A percentile compares a stretch with the other conserved stretches of the same genome.
These are phyloP conservation scores for Neophaeococcomyces aloes DNA, from an alignment of 2,329 filamentous ascomycete species.

Conservation along the genomic window DNA sequence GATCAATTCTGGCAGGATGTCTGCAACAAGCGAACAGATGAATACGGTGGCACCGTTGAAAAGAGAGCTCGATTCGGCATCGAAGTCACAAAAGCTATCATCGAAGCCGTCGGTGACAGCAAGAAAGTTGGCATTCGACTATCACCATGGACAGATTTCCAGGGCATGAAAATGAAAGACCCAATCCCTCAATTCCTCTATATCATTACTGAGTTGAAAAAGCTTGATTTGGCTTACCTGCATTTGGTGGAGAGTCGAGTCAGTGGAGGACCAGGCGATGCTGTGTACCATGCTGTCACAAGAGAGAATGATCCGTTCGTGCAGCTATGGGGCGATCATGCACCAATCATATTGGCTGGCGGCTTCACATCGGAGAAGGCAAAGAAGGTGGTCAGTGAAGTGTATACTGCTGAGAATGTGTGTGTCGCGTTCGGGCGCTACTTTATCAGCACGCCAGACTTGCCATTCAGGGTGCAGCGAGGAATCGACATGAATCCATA, in stretches of 20 bases:
- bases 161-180: constrained; percentile 48
- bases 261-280: constrained; percentile 4
- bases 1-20: constrained; percentile 41
- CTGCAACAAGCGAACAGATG: constrained; percentile 39
- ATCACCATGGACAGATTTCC: constrained; percentile 33
- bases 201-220: constrained; percentile 42
- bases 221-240: constrained; percentile 46
- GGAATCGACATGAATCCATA: constrained; percentile 6
- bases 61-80: constrained; percentile 44
- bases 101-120: constrained; percentile 32
- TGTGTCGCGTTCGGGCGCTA: constrained; percentile 8
- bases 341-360: constrained; percentile 42
- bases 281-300: constrained; percentile 1
- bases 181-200: constrained; percentile 54
- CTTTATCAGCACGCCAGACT: constrained; percentile 10
- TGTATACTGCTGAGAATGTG: constrained; percentile 5
- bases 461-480: constrained; percentile 11
- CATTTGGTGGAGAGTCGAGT: constrained; percentile 52
- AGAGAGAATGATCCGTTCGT: constrained; percentile 7
- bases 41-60: constrained; percentile 42
- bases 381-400: constrained; percentile 24
- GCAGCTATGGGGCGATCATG: constrained; percentile 32
- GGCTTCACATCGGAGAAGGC: constrained; percentile 33
- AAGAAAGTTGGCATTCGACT: constrained; percentile 38
- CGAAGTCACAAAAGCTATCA: constrained; percentile 39